Conservation (phyloP, 345 rosid genomes). For the Boechera divaricarpa region DNA sequence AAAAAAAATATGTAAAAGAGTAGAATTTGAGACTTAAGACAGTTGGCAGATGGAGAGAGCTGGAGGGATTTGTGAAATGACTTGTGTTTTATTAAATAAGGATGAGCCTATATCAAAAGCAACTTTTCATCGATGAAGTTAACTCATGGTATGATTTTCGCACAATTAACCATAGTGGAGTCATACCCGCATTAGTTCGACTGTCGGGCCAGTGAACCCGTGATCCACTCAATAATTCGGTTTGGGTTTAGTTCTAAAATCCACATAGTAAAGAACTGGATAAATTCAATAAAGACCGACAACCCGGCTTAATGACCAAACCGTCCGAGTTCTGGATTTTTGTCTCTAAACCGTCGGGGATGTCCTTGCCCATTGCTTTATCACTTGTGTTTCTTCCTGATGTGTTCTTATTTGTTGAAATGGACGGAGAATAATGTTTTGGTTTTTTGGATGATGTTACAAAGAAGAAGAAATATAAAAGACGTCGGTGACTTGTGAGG, state of each 20-base stretch:
- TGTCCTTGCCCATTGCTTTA: conserved; percentile 1
- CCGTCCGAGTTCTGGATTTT: background rate
- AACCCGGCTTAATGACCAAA: background rate
- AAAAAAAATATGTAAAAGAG: no score
- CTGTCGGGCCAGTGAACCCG: background rate
- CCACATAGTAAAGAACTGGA: background rate
- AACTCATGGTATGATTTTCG: background rate
- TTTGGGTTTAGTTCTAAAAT: background rate
- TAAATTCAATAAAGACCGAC: background rate
- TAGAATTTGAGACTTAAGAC: no score
- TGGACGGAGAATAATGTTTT: background rate
- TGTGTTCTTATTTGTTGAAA: background rate
- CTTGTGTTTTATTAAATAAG: no score
- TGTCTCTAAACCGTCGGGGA: background rate
- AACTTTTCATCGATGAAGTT: background rate
- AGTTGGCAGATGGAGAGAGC: no score
- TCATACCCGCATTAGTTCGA: background rate
- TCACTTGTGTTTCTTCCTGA: background rate
- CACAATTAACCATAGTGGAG: background rate
- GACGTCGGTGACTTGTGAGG: background rate
- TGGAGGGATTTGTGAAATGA: no score
- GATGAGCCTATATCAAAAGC: no score
- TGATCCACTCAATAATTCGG: background rate
- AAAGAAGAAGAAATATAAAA: background rate
- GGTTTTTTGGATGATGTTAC: background rate